A percentile compares a stretch with the other conserved stretches of the same genome.
Evolutionary conservation across 345 rosid genomes (phyloP).

Genomic region (Boechera stricta): DNA sequence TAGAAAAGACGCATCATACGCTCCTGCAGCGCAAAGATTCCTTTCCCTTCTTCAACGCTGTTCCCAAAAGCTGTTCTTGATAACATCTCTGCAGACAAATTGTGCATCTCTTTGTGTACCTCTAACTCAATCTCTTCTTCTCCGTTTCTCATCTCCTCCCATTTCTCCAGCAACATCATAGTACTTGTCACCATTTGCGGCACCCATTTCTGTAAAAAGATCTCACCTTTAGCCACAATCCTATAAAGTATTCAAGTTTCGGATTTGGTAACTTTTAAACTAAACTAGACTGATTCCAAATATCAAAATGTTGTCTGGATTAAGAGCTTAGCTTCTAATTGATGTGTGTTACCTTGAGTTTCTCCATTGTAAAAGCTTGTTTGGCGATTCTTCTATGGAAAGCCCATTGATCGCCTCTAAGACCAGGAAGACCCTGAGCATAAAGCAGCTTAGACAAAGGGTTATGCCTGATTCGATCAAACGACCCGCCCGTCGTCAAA

Average conservation of each 20-base stretch:
- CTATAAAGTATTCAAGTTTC: neutral
- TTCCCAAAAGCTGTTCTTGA: constrained; percentile 93
- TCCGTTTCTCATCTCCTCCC: constrained; percentile 68
- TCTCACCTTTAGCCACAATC: constrained; percentile 16
- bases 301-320: neutral
- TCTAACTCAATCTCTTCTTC: constrained; percentile 73
- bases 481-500: constrained; percentile 50
- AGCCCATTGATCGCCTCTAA: constrained; percentile 71
- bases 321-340: constrained; percentile 11
- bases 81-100: constrained; percentile 69
- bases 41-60: constrained; percentile 75
- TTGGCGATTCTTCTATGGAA: constrained; percentile 64
- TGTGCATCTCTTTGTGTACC: constrained; percentile 61
- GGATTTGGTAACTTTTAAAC: neutral
- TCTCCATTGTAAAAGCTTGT: constrained; percentile 70
- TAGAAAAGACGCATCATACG: constrained; percentile 64
- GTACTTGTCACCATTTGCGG: constrained; percentile 68
- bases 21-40: constrained; percentile 71
- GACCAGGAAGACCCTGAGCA: constrained; percentile 71
- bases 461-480: constrained; percentile 49
- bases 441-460: constrained; percentile 68
- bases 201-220: constrained; percentile 50
- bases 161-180: constrained; percentile 55
- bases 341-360: constrained; percentile 61
- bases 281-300: neutral